Percentiles rank a stretch among this genome's conserved stretches.
Conservation (phyloP, 2,329 filamentous ascomycete species). For the Akanthomyces muscarius region DNA sequence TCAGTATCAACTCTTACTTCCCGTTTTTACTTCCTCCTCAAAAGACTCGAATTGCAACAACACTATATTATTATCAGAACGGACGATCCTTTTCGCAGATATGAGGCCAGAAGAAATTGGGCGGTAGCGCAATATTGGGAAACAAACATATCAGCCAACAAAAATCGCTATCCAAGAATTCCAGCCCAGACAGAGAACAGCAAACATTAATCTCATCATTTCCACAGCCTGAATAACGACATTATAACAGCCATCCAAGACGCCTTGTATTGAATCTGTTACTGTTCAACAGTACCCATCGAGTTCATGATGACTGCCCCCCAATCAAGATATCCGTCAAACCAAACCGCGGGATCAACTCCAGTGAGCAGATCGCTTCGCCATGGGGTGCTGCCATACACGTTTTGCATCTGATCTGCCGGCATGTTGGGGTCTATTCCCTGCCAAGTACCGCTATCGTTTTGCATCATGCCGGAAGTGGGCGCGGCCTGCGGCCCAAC, state of each 20-base stretch:
- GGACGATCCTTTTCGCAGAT: too few relatives aligned
- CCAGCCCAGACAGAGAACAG: background rate
- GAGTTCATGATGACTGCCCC: conserved; percentile 31
- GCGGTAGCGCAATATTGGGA: too few relatives aligned
- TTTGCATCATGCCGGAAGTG: background rate
- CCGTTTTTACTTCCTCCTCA: too few relatives aligned
- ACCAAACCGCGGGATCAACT: conserved; percentile 33
- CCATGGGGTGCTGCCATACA: conserved; percentile 28
- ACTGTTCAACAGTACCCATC: conserved; percentile 26
- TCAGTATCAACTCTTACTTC: too few relatives aligned
- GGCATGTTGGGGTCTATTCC: conserved; percentile 22
- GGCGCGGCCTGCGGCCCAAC: conserved; percentile 2
- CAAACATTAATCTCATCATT: background rate
- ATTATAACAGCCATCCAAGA: background rate
- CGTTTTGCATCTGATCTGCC: conserved; percentile 25
- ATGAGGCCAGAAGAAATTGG: too few relatives aligned
- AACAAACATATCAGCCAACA: background rate
- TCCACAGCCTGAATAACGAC: background rate
- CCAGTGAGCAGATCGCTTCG: conserved; percentile 31
- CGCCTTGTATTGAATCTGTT: background rate
- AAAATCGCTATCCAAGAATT: background rate
- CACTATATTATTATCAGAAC: too few relatives aligned
- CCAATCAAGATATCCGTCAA: conserved; percentile 35
- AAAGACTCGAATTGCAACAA: too few relatives aligned
- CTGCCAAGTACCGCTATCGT: conserved; percentile 10